Evolutionary conservation across 2,329 filamentous ascomycete genomes (phyloP), one percentile per base, ranked within the genome.

Genomic region (Diaporthe velutina): DNA sequence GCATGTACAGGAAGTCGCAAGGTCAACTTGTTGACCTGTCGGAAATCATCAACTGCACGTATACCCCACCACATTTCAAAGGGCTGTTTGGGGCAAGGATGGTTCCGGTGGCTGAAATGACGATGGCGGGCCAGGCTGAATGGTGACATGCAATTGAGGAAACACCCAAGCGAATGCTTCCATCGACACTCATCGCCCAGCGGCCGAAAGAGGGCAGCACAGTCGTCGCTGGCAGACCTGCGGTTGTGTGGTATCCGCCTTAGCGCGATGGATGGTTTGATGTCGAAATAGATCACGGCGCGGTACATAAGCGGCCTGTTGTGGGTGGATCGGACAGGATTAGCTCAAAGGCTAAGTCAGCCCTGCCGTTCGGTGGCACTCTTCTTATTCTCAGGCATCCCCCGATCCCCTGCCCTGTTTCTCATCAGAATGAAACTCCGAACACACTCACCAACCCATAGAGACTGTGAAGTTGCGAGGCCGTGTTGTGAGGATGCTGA

Each of bases 241-340:
- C 9, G 45, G 64, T 40, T 19, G 64, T 28, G 48, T 38, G n/a
- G 17, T 52, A 33, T 25, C 45, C 9, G 17, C 13, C 19, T 67
- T 22, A 52, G 33, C 4, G 2, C 22, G 19, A 13, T 67, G 19
- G 61, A 8, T 33, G 61, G 22, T 52, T 52, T 50, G 61, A 67
- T 45, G 64, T 54, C 64, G 33, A 68, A 68, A 68, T 68, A 68
- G 64, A 68, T 68, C 54, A 48, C 64, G 64, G 64, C 64, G 48
- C 48, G 33, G 48, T 68, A 68, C 45, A 28, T 67, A 12, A 67
- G 64, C 45, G 48, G 45, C 45, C 8, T 52, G 12, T 50, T 35
- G 61, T 52, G 64, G 42, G 28, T 52, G 22, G 48, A 38, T 28
- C 48, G 15, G 48, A 68, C 64, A 40, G 64, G 33, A 68, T 68